Evolutionary conservation across 169 alveolate species (phyloP).

Genomic region (Amoebophrya sp.): DNA sequence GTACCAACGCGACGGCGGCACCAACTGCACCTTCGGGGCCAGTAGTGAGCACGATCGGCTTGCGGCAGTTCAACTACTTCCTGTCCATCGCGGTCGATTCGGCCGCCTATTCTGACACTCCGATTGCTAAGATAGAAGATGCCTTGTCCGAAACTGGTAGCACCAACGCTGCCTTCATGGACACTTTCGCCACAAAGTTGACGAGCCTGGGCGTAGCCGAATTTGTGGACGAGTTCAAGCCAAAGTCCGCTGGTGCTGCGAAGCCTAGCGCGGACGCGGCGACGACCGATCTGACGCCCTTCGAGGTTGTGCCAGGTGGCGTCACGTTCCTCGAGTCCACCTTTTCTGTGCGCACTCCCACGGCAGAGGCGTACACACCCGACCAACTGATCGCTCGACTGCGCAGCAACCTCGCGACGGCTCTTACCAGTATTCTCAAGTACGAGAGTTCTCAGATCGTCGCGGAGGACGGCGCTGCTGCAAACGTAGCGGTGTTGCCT

Average conservation of each 20-base stretch:
- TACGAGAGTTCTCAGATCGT: too few relatives aligned
- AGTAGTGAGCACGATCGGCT: too few relatives aligned
- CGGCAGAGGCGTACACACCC: neutral
- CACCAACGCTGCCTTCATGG: too few relatives aligned
- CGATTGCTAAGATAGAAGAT: too few relatives aligned
- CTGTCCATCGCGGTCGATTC: neutral
- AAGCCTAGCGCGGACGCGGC: too few relatives aligned
- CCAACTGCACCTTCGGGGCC: too few relatives aligned
- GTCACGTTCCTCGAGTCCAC: neutral
- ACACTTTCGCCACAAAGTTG: neutral
- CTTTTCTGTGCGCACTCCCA: neutral
- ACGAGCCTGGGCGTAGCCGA: neutral
- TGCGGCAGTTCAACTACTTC: too few relatives aligned
- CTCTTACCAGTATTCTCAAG: neutral
- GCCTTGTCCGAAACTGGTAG: too few relatives aligned
- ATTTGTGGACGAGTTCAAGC: too few relatives aligned
- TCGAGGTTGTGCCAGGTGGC: neutral
- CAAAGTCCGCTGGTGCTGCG: too few relatives aligned
- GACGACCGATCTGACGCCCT: neutral
- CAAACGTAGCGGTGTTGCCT: neutral
- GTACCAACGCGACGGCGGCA: too few relatives aligned
- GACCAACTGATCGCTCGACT: neutral
- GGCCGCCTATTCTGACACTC: too few relatives aligned
- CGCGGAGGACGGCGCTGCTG: neutral
- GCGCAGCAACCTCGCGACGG: neutral